Base-by-base conservation (phyloP, 371 early-diverging fungal species). In the Ordospora pajunii region DNA sequence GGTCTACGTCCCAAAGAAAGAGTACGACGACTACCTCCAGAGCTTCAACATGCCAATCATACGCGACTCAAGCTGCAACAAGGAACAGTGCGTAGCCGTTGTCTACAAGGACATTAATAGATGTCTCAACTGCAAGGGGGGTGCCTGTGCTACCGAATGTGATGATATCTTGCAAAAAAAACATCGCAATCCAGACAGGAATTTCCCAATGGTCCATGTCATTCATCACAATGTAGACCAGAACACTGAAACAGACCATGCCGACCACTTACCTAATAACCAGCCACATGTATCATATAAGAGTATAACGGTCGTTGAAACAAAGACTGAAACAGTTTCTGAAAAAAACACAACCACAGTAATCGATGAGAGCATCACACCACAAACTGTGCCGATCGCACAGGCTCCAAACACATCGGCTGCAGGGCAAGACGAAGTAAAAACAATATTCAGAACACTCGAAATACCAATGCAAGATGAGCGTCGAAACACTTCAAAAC, bases 11-110 rank as follows among this genome's bases (percentile, higher is more conserved):
- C 78, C 78, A 4, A 25, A 27, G 19, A n/a, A 49, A 12, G 67
- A 68, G 46, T 81, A 78, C 63, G 75, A 81, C 25, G 58, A 70
- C 19, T 81, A 70, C 53, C 25, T 75, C 17, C 46, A 70, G 12
- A 81, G 81, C 63, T 78, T 78, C 54, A 74, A 77, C 66, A 22
- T 81, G 19, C 81, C 78, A 42, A 52, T 81, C 32, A 43, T 67
- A 17, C 74, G 72, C 46, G 81, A 78, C 17, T 51, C 53, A 27
- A 25, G 43, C 12, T 81, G 81, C 48, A 52, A 22, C 9, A 75
- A 66, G 25, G 58, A 32, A 40, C 50, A 42, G 45, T 81, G 81
- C 45, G 62, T 73, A 27, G 70, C 66, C 14, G 78, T 76, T 7
- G 44, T 78, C 12, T 58, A 50, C 32, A 68, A 70, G n/a, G 51